Conservation (phyloP, 2,329 filamentous ascomycete species). For the Pestalotiopsis sp. region DNA sequence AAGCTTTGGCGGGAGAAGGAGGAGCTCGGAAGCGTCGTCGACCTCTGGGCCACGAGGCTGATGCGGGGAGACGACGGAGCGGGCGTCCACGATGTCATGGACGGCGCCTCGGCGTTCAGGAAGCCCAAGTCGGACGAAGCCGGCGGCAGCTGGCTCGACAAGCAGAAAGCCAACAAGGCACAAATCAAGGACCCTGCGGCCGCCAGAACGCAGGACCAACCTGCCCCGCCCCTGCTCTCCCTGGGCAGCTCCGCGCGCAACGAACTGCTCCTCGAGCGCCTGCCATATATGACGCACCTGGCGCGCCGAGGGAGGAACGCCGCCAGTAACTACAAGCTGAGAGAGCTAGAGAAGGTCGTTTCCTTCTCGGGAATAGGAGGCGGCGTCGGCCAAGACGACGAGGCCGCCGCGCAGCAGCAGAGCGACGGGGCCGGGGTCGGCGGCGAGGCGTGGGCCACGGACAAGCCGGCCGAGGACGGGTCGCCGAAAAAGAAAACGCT, state of each 20-base stretch:
- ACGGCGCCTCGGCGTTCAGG: slow-evolving; percentile 52
- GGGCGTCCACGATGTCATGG: slow-evolving; percentile 41
- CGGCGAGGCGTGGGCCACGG: slow-evolving; percentile 63
- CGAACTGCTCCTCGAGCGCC: slow-evolving; percentile 80
- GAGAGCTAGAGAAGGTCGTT: slow-evolving; percentile 63
- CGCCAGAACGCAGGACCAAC: slow-evolving; percentile 22
- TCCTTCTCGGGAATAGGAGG: slow-evolving; percentile 63
- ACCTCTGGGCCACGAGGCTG: slow-evolving; percentile 66
- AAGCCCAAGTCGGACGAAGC: slow-evolving; percentile 39
- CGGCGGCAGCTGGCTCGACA: slow-evolving; percentile 20
- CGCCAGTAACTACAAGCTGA: neutral
- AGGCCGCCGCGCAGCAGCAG: slow-evolving; percentile 33
- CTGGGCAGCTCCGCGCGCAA: slow-evolving; percentile 68
- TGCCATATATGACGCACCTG: slow-evolving; percentile 84
- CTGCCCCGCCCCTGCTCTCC: slow-evolving; percentile 49
- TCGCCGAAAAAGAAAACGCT: slow-evolving; percentile 50
- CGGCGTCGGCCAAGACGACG: slow-evolving; percentile 27
- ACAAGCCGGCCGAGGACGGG: slow-evolving; percentile 58
- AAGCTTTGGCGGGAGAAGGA: slow-evolving; percentile 84
- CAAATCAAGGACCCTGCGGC: slow-evolving; percentile 22
- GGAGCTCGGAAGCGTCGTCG: slow-evolving; percentile 75
- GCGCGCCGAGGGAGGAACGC: slow-evolving; percentile 37
- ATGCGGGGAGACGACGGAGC: slow-evolving; percentile 58
- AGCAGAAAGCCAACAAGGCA: slow-evolving; percentile 21
- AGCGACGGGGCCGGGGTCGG: slow-evolving; percentile 41